phyloP scores from a whole-genome alignment of 1,139 yeast genomes.

The Lipomyces yarrowii region DNA sequence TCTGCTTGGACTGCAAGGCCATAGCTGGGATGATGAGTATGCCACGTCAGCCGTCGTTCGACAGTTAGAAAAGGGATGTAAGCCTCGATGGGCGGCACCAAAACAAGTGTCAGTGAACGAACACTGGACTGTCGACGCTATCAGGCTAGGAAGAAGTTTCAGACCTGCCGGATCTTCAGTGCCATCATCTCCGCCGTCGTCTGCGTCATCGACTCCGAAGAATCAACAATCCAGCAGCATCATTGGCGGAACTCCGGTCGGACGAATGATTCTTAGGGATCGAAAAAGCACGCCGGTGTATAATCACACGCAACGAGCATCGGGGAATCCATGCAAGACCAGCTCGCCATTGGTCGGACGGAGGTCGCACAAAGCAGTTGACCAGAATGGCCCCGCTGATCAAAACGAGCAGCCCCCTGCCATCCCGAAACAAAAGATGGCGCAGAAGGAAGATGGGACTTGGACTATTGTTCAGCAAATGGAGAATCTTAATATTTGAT shows the following conservation, averaged over 20 bases:
- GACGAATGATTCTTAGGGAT: conserved; percentile 7
- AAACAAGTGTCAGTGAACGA: conserved; percentile 14
- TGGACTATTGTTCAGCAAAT: neutral
- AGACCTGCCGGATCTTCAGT: neutral
- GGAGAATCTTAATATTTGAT: neutral
- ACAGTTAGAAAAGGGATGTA: conserved; percentile 24
- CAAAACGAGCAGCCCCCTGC: neutral
- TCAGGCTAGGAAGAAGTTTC: conserved; percentile 20
- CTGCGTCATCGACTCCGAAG: neutral
- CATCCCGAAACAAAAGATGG: neutral
- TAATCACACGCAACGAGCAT: neutral
- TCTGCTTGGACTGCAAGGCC: conserved; percentile 29
- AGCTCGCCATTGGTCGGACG: conserved; percentile 9
- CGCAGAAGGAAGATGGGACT: conserved; percentile 3
- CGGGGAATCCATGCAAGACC: neutral
- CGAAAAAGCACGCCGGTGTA: conserved; percentile 6
- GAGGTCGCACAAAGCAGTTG: neutral
- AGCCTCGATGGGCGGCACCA: conserved; percentile 21
- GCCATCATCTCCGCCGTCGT: neutral
- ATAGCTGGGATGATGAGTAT: conserved; percentile 19
- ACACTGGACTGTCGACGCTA: conserved; percentile 19
- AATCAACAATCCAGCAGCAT: no score
- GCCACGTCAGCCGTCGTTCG: conserved; percentile 6
- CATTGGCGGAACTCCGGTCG: neutral
- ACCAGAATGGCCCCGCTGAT: neutral